Evolutionary conservation across 805 yeast species (phyloP).

Genomic region (Isabelozyma pseudorhagii): DNA sequence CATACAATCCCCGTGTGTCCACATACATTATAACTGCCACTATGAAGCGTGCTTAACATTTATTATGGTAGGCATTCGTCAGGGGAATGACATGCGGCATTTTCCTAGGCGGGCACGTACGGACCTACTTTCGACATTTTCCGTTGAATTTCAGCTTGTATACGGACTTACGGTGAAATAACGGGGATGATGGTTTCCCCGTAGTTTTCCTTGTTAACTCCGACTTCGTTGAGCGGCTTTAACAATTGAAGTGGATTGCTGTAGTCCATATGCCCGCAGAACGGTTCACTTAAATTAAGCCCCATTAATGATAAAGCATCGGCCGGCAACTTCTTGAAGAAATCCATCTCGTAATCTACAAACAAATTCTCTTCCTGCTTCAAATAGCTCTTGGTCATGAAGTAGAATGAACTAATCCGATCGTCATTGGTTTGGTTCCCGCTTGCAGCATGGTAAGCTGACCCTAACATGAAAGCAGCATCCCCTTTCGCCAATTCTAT

Average conservation of each 20-base stretch:
- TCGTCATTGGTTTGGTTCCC: slow-evolving; percentile 22
- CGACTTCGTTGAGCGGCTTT: background rate
- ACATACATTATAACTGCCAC: no score
- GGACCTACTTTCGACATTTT: background rate
- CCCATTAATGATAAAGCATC: slow-evolving; percentile 8
- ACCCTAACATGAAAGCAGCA: slow-evolving; percentile 24
- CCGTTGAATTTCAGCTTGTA: background rate
- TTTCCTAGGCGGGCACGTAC: no score
- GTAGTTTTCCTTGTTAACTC: slow-evolving; percentile 7
- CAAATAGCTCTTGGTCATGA: slow-evolving; percentile 22
- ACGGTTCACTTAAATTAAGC: slow-evolving; percentile 12
- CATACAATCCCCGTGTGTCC: no score
- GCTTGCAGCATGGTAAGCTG: slow-evolving; percentile 26
- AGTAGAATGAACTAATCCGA: slow-evolving; percentile 19
- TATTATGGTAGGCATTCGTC: no score
- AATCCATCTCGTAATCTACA: slow-evolving; percentile 18
- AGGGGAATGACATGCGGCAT: no score
- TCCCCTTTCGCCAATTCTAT: slow-evolving; percentile 28
- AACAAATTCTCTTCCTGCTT: slow-evolving; percentile 28
- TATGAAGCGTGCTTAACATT: no score
- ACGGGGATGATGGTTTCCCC: slow-evolving; percentile 14
- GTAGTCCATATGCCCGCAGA: slow-evolving; percentile 12
- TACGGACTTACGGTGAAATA: slow-evolving; percentile 18
- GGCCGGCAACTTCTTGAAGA: slow-evolving; percentile 12
- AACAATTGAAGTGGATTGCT: slow-evolving; percentile 7